These are phyloP conservation scores for Mycosarcoma maydis DNA, from an alignment of 1,284 basidiomycete species.

Conservation along the genomic window DNA sequence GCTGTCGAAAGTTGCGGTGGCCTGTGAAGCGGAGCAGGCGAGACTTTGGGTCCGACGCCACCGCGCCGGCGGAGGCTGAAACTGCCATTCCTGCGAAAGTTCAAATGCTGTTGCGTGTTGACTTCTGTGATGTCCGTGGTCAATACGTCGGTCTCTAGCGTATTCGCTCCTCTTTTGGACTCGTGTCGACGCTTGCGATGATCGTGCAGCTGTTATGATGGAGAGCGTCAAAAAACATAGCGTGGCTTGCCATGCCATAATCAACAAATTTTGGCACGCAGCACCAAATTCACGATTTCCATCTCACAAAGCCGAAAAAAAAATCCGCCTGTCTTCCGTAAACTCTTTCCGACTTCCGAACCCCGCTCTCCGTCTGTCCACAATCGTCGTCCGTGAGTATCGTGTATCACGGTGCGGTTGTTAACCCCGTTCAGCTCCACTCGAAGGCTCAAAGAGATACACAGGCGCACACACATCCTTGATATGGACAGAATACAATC, in stretches of 20 bases:
- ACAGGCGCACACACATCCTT: not conserved
- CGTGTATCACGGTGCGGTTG: too few relatives aligned
- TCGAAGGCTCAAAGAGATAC: not conserved
- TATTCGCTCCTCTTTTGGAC: too few relatives aligned
- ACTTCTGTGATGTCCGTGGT: too few relatives aligned
- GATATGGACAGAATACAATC: not conserved
- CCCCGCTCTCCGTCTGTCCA: not conserved
- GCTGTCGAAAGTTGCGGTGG: slow-evolving; percentile 83
- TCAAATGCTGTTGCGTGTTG: too few relatives aligned
- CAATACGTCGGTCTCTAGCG: too few relatives aligned
- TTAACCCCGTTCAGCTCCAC: too few relatives aligned
- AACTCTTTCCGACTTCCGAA: not conserved
- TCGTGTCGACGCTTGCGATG: too few relatives aligned
- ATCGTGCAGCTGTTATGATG: not conserved
- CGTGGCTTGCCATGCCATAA: too few relatives aligned
- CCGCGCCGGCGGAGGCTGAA: slow-evolving; percentile 11
- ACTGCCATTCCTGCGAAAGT: slow-evolving; percentile 34
- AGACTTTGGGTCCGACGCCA: slow-evolving; percentile 23
- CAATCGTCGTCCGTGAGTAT: too few relatives aligned
- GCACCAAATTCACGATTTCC: too few relatives aligned
- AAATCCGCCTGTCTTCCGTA: not conserved
- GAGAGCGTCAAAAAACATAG: not conserved
- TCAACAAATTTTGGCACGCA: not conserved
- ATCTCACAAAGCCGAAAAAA: slow-evolving; percentile 7
- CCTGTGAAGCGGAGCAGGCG: slow-evolving; percentile 74